A percentile compares a stretch with the other conserved stretches of the same genome.
These are phyloP conservation scores for Yarrowia divulgata DNA, from an alignment of 805 yeast genomes.

Conservation along the genomic window DNA sequence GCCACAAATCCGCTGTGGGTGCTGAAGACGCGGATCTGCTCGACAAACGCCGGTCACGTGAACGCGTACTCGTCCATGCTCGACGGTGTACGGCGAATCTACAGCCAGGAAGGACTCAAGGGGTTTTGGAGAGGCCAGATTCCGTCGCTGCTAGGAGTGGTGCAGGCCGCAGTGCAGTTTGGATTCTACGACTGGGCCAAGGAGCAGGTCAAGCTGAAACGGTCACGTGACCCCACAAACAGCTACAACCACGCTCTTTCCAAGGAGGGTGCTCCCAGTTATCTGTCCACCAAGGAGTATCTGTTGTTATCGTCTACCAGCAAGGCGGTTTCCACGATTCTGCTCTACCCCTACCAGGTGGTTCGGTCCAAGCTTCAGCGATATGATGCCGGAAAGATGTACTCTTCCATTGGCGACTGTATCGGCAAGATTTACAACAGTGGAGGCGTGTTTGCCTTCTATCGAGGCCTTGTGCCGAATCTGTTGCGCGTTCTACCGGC, in stretches of 20 bases:
- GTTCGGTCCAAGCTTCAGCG: conserved; percentile 77
- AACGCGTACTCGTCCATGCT: conserved; percentile 65
- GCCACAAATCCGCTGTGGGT: conserved; percentile 97
- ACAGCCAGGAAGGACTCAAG: conserved; percentile 61
- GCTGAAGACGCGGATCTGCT: conserved; percentile 83
- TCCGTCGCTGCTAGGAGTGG: conserved; percentile 80
- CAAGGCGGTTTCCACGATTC: conserved; percentile 69
- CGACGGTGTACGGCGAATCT: conserved; percentile 62
- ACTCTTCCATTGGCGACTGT: conserved; percentile 50
- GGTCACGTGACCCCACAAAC: neutral
- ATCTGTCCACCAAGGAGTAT: conserved; percentile 59
- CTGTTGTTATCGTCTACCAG: conserved; percentile 70
- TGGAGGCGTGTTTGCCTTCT: conserved; percentile 74
- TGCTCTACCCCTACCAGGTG: conserved; percentile 85
- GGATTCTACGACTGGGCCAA: conserved; percentile 70
- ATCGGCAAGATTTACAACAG: conserved; percentile 53
- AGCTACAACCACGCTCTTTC: neutral
- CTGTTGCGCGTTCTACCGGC: conserved; percentile 87
- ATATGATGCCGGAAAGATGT: conserved; percentile 48
- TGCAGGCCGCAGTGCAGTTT: conserved; percentile 89
- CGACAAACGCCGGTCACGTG: conserved; percentile 53
- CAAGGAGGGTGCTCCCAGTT: conserved; percentile 27
- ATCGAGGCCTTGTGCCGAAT: conserved; percentile 83
- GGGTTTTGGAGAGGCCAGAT: conserved; percentile 77
- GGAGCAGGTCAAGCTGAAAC: neutral